Evolutionary conservation across 2,329 filamentous ascomycete species (phyloP), one percentile per base, ranked within the genome.

Genomic region (Dactylellina leptospora): DNA sequence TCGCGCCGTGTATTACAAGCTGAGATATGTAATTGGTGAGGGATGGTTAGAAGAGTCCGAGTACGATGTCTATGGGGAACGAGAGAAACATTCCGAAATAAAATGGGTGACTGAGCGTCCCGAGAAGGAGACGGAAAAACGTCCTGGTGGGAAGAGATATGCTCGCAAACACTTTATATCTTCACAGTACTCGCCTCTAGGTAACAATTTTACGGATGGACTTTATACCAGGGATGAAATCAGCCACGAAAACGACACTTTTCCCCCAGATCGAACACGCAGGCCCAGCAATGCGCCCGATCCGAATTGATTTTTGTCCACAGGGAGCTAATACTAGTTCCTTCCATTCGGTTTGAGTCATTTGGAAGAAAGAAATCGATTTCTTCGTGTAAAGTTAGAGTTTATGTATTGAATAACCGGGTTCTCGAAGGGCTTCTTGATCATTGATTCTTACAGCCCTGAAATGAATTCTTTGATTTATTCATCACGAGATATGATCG

Each of bases 11-110:
- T 70, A 70, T 25, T 20, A 56, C 18, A 50, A 62, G 18, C 23
- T 56, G 25, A 33, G 28, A 20, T 13, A 20, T 9, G 11, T 53
- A 11, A 8, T 72, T 1, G 59, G 68, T 5, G 68, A 72, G 2
- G 68, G 68, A 4, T 72, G 68, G 68, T 20, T 72, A 8, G 3
- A 28, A 23, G 68, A 72, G 10, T 44, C 8, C 20, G 22, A 44
- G 22, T 53, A 44, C 22, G 10, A 27, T 3, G 3, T 42, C n/a
- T 8, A 27, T 25, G 30, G 33, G 4, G 48, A 68, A 0, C 16
- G 23, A 9, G 38, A 18, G 25, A 36, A 18, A n/a, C 48, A 48
- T n/a, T 47, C 18, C 4, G 54, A 60, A 13, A 54, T 68, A 18
- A 51, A 27, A n/a, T 68, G 62, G 62, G 25, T 54, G 4, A 38